Base-by-base conservation (phyloP, 2,329 filamentous ascomycete species). In the Colletotrichum trifolii region DNA sequence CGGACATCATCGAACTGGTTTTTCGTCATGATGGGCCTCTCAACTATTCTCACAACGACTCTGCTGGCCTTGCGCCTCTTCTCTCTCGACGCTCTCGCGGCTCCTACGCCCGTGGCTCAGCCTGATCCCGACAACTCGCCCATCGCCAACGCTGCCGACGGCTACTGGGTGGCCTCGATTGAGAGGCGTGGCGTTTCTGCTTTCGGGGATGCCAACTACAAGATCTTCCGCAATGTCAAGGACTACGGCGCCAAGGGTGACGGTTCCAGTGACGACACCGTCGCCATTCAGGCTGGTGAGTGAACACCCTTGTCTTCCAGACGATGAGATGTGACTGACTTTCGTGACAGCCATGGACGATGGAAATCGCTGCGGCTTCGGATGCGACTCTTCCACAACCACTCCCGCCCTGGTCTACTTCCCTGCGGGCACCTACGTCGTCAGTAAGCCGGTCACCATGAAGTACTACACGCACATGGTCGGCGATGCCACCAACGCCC, bases 381-480 rank as follows among this genome's bases (percentile, higher is more conserved):
- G 88, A 67, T 98, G 95, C 75, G 91, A 96, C 75, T 97, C 93
- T 2, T 88, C 87, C 38, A 98, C 95, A 3, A 86, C 87, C n/a
- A 88, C 89, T 1, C 95, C 95, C 0, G 95, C 93, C 34, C 81
- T 98, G 12, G 88, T 98, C 57, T 98, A 97, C 82, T 97, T 98
- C 82, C 94, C 94, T 43, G 83, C 92, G 10, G 94, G 95, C 69
- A 96, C 89, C 61, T 98, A 97, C 74, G 73, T 91, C 15, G 89
- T 98, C 71, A 93, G 89, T 74, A 85, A 83, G 72, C 92, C 95
- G 25, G 87, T 98, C 69, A 79, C 94, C 55, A 91, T 94, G 76
- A 91, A 90, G 78, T 98, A 98, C 84, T 97, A 97, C 82, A 97
- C 94, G 9, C 94, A 97, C 76, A 87, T 98, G 67, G 84, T 97